These are phyloP conservation scores for Holtermannia corniformis DNA, from an alignment of 768 basidiomycete genomes.

Conservation along the genomic window DNA sequence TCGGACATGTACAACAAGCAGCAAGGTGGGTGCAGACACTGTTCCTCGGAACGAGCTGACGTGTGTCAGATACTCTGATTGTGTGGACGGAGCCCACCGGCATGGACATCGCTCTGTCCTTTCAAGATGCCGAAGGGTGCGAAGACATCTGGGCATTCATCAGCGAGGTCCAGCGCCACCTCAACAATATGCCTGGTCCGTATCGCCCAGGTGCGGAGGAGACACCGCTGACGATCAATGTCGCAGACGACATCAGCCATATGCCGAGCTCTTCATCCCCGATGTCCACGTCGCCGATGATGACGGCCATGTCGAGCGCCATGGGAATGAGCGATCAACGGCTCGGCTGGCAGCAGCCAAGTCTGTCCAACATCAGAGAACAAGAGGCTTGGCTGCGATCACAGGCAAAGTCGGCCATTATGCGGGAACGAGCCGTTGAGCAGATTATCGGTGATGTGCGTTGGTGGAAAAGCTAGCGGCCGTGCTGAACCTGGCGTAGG, in stretches of 20 bases:
- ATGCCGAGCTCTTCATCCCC: constrained; percentile 27
- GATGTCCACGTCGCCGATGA: constrained; percentile 16
- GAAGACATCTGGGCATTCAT: constrained; percentile 97
- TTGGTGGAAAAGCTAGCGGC: constrained; percentile 12
- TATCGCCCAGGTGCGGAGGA: background rate
- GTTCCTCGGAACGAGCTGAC: constrained; percentile 12
- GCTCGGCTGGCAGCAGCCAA: constrained; percentile 22
- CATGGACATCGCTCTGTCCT: constrained; percentile 90
- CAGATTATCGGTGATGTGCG: constrained; percentile 76
- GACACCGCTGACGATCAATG: too few species aligned
- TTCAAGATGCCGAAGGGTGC: constrained; percentile 92
- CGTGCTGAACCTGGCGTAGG: constrained; percentile 44
- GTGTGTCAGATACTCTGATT: constrained; percentile 76
- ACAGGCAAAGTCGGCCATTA: constrained; percentile 58
- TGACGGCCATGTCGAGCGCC: constrained; percentile 3
- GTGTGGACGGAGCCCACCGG: constrained; percentile 93
- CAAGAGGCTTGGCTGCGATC: constrained; percentile 30
- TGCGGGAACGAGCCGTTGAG: constrained; percentile 80
- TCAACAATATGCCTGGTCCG: constrained; percentile 20
- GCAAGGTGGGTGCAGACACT: constrained; percentile 43
- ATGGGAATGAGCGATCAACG: constrained; percentile 5
- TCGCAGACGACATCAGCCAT: constrained; percentile 7
- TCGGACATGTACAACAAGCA: constrained; percentile 39
- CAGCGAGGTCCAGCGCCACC: constrained; percentile 73
- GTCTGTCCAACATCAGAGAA: constrained; percentile 31